These are phyloP conservation scores for Lithospermum erythrorhizon DNA, from an alignment of 257 asterid genomes.

Conservation along the genomic window DNA sequence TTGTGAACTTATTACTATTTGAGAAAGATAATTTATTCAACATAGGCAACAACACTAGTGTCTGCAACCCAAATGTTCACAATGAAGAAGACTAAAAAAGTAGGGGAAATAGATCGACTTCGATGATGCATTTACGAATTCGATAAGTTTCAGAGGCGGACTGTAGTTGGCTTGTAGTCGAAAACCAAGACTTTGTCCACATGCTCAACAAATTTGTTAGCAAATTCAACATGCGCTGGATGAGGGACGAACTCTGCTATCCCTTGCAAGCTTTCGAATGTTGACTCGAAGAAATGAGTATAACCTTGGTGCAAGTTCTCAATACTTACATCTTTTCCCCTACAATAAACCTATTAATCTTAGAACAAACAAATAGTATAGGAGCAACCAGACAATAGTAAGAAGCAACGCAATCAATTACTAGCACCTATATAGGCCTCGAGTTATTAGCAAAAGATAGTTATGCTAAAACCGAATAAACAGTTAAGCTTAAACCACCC, in stretches of 20 bases:
- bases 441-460: too few relatives aligned
- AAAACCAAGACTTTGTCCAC: slow-evolving; percentile 53
- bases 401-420: too few relatives aligned
- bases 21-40: too few relatives aligned
- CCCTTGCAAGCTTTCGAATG: slow-evolving; percentile 66
- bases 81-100: too few relatives aligned
- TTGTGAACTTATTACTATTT: too few relatives aligned
- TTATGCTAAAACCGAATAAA: too few relatives aligned
- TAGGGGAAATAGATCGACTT: too few relatives aligned
- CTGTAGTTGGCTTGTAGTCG: slow-evolving; percentile 62
- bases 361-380: too few relatives aligned
- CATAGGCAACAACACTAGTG: neutral
- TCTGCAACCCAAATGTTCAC: too few relatives aligned
- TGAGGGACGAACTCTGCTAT: slow-evolving; percentile 57
- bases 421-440: too few relatives aligned
- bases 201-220: slow-evolving; percentile 38
- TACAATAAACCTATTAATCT: slow-evolving; percentile 11
- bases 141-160: slow-evolving; percentile 19
- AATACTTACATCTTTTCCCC: slow-evolving; percentile 76
- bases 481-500: too few relatives aligned
- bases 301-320: slow-evolving; percentile 79
- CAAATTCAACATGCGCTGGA: slow-evolving; percentile 50
- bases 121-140: neutral
- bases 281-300: slow-evolving; percentile 83
- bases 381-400: neutral